Base-by-base conservation (phyloP, 2,329 filamentous ascomycete genomes). In the Fusarium lyarnte region DNA sequence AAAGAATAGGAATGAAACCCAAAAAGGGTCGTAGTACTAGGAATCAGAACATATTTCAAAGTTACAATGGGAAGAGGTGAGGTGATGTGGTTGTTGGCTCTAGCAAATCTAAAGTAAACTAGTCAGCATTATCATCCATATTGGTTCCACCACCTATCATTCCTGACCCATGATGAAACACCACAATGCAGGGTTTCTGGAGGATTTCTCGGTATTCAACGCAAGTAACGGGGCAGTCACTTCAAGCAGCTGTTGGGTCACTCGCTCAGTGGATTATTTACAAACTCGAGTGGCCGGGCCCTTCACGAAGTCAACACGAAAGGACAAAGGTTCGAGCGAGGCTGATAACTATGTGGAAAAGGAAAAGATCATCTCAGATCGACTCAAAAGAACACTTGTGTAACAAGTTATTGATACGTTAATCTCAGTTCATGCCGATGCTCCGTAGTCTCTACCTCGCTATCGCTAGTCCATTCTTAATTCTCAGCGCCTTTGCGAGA, bases 381-480 rank as follows among this genome's bases (percentile, higher is more conserved):
- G 14, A 17, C 33, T 27, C 33, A 51, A 38, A 51, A 29, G 36
- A 51, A 19, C 33, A 16, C 14, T 53, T 27, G 19, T 52, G 23
- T 21, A 12, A 25, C 17, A 39, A n/a, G 33, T 27, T 53, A 17
- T 25, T 39, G 23, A 27, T 9, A 53, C 27, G 23, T 21, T 27
- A 53, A 52, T 69, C 45, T 61, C 38, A 27, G 19, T 51, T 45
- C 61, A 68, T 62, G 31, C 29, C n/a, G 25, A 42, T 60, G 54
- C 36, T 39, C 58, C 46, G 21, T 46, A 29, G 16, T 33, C n/a
- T 25, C 59, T 43, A 46, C 63, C 45, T 51, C 35, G 31, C 38
- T 49, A 51, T 46, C 35, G 39, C 43, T 53, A 51, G 49, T 58
- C 45, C 66, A 73, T 39, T 58, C 66, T 69, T 52, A 54, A 45